Evolutionary conservation across 2,329 filamentous ascomycete genomes (phyloP), one percentile per base, ranked within the genome.

Genomic region (Stenocarpella maydis): DNA sequence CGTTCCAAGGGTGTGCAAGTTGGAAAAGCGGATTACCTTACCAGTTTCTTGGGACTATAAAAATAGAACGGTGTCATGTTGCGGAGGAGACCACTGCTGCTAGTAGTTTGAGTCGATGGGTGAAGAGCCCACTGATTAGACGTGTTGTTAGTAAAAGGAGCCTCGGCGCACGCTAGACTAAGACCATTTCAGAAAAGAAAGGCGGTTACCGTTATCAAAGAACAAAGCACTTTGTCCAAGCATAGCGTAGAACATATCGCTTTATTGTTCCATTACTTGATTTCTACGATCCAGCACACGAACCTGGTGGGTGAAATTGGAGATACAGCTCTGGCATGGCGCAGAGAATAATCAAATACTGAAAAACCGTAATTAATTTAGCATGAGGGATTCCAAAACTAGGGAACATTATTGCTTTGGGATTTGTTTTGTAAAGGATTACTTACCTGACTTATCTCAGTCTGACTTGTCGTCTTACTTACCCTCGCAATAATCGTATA

Each of bases 1-100:
- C 79, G 89, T 54, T 80, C 81, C 49, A 82, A 86, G 76, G 88
- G 88, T 0, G 85, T 90, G 43, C 82, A 82, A 0, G 19, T 91
- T 15, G 88, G 87, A 2, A 90, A 90, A 78, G 65, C 75, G 41
- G 87, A 90, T 74, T 90, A 82, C 73, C 73, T 89, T 69, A 49
- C 49, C 37, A 71, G 60, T 47, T 74, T 73, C 28, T 49, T 76
- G 45, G 52, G 39, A 17, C 26, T 71, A 4, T 69, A 53, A 24
- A 21, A 37, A 15, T 12, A 12, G 43, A 24, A 28, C 14, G 3
- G 1, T 21, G 0, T 1, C 1, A 21, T 1, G 55, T 26, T 60
- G 6, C 1, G 24, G 21, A 41, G 34, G 34, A 10, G 34, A 12
- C 10, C 1, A 34, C 8, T 26, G 24, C 2, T n/a, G 5, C 24